Evolutionary conservation across 768 basidiomycete genomes (phyloP).

Genomic region (Lenzites betulinus): DNA sequence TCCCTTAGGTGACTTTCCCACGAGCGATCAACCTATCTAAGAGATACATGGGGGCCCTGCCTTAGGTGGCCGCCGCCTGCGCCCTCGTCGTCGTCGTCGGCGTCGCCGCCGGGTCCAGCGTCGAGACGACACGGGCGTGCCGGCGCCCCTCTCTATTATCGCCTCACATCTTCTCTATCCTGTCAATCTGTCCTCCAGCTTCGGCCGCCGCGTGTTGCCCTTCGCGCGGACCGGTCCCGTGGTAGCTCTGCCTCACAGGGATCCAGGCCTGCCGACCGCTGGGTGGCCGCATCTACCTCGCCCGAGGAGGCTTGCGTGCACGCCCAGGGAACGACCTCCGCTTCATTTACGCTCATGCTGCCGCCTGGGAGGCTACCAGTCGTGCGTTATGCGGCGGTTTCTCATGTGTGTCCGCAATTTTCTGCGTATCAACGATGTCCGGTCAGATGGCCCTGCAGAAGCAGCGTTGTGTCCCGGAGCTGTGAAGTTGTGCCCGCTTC

Average conservation of each 20-base stretch:
- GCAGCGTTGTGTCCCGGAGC: conserved; percentile 8
- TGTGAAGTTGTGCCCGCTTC: conserved; percentile 12
- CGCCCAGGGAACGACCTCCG: background rate
- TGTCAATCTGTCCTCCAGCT: conserved; percentile 10
- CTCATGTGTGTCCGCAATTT: conserved; percentile 7
- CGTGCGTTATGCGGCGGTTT: conserved; percentile 5
- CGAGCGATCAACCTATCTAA: no score
- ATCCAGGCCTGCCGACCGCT: background rate
- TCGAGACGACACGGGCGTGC: background rate
- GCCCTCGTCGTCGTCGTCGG: background rate
- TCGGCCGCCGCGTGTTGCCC: conserved; percentile 4
- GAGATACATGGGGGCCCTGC: no score
- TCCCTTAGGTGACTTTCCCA: no score
- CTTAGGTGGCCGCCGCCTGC: no score
- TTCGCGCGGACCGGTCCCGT: background rate
- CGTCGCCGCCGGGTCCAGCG: background rate
- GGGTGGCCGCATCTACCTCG: background rate
- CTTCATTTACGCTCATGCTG: conserved; percentile 3
- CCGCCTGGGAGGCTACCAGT: background rate
- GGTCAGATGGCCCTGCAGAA: conserved; percentile 16
- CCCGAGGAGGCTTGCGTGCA: background rate
- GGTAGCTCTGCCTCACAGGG: background rate
- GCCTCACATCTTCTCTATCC: conserved; percentile 8
- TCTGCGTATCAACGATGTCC: conserved; percentile 11
- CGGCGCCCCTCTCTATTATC: conserved; percentile 2